phyloP scores from a whole-genome alignment of 2,329 filamentous ascomycete species.

The Cladosporium austrohemisphaericum region DNA sequence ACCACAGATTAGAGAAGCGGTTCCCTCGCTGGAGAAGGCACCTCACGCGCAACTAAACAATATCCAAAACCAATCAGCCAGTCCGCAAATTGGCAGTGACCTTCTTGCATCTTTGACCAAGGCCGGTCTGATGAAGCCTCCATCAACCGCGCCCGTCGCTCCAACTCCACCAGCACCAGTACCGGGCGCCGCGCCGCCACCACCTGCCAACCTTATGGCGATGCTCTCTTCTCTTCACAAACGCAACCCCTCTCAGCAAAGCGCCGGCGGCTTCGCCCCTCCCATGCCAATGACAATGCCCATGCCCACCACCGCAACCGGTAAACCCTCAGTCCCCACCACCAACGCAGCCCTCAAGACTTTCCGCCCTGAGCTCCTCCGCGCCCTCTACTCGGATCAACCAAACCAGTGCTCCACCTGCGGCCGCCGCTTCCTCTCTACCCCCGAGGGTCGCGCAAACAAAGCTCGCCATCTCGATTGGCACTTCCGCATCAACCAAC shows the following conservation, averaged over 20 bases:
- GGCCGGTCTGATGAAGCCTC: conserved; percentile 25
- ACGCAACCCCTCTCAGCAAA: conserved; percentile 1
- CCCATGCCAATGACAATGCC: not conserved
- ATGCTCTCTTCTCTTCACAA: conserved; percentile 12
- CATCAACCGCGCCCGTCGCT: conserved; percentile 16
- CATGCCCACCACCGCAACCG: not conserved
- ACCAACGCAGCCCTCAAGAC: conserved; percentile 30
- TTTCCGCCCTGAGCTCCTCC: conserved; percentile 69
- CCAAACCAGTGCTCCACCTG: conserved; percentile 89
- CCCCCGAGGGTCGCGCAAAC: conserved; percentile 73
- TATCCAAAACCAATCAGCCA: conserved; percentile 27
- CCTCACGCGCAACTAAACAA: conserved; percentile 30
- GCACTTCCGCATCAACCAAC: conserved; percentile 93
- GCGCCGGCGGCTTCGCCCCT: not conserved
- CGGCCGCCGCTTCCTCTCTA: conserved; percentile 76
- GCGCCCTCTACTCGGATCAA: conserved; percentile 72
- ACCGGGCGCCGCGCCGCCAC: not conserved
- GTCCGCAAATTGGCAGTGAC: conserved; percentile 23
- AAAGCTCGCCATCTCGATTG: conserved; percentile 95
- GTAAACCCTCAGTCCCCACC: conserved; percentile 23
- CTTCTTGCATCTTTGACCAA: conserved; percentile 31
- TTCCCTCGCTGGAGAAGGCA: conserved; percentile 29
- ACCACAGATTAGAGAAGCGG: conserved; percentile 33
- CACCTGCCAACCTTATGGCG: conserved; percentile 8
- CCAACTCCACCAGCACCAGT: conserved; percentile 8